phyloP scores from a whole-genome alignment of 2,329 filamentous ascomycete genomes.

The Botrytis medusae region DNA sequence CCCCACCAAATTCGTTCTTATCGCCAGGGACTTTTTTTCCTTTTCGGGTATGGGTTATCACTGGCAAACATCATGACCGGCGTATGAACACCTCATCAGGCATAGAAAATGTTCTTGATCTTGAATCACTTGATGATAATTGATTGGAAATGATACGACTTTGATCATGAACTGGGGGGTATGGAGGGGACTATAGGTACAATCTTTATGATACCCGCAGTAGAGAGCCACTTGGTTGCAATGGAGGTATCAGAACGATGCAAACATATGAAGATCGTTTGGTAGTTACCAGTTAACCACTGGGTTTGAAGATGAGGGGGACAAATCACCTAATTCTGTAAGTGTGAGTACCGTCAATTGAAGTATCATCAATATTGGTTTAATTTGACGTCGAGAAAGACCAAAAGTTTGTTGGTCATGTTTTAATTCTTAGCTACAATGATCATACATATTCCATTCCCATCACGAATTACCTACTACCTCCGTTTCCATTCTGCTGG shows the following conservation, averaged over 20 bases:
- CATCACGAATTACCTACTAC: conserved; percentile 15
- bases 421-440: conserved; percentile 11
- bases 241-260: not conserved
- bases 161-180: not conserved
- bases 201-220: not conserved
- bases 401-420: not conserved
- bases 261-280: not conserved
- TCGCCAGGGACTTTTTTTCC: conserved; percentile 36
- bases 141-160: not conserved
- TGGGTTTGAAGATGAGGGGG: not conserved
- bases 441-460: not conserved
- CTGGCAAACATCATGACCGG: conserved; percentile 5
- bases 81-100: conserved; percentile 31
- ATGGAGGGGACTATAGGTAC: not conserved
- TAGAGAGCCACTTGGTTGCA: not conserved
- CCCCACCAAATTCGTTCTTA: conserved; percentile 30
- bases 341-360: not conserved
- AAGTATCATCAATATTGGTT: not conserved
- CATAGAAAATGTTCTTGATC: conserved; percentile 15
- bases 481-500: conserved; percentile 25
- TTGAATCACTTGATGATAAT: not conserved
- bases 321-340: not conserved
- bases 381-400: not conserved
- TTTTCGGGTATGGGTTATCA: conserved; percentile 30
- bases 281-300: not conserved